These are phyloP conservation scores for Mycogone perniciosa DNA, from an alignment of 2,329 filamentous ascomycete genomes.

Conservation along the genomic window DNA sequence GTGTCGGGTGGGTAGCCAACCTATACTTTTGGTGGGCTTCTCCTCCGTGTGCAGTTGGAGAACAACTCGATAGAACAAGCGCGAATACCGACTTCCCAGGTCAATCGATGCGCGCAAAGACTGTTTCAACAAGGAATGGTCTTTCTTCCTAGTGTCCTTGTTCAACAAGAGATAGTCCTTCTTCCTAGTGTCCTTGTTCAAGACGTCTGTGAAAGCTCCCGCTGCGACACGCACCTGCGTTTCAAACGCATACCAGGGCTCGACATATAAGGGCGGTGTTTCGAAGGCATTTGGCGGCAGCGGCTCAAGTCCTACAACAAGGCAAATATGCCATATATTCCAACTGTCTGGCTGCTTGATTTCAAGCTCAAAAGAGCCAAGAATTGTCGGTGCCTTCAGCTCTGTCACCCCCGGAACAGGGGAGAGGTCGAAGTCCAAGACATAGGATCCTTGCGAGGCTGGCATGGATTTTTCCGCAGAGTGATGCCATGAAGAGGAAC, in stretches of 20 bases:
- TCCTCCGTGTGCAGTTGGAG: slow-evolving; percentile 9
- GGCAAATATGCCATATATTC: slow-evolving; percentile 14
- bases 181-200: background rate
- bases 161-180: background rate
- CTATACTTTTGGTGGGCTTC: background rate
- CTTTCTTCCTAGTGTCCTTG: background rate
- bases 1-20: too few species aligned
- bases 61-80: slow-evolving; percentile 20
- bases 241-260: slow-evolving; percentile 25
- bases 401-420: slow-evolving; percentile 17
- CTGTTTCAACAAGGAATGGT: background rate
- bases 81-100: slow-evolving; percentile 20
- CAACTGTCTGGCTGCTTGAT: background rate
- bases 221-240: slow-evolving; percentile 14
- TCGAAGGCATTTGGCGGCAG: slow-evolving; percentile 21
- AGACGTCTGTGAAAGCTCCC: slow-evolving; percentile 14
- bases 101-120: slow-evolving; percentile 15
- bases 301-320: slow-evolving; percentile 22
- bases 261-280: slow-evolving; percentile 21
- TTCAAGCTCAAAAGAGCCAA: slow-evolving; percentile 21
- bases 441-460: slow-evolving; percentile 16
- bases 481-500: slow-evolving; percentile 23
- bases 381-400: slow-evolving; percentile 16
- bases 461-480: slow-evolving; percentile 16
- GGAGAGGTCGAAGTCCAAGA: slow-evolving; percentile 21